Conservation (phyloP, 2,329 filamentous ascomycete species). For the Xylariomycetidae sp. region DNA sequence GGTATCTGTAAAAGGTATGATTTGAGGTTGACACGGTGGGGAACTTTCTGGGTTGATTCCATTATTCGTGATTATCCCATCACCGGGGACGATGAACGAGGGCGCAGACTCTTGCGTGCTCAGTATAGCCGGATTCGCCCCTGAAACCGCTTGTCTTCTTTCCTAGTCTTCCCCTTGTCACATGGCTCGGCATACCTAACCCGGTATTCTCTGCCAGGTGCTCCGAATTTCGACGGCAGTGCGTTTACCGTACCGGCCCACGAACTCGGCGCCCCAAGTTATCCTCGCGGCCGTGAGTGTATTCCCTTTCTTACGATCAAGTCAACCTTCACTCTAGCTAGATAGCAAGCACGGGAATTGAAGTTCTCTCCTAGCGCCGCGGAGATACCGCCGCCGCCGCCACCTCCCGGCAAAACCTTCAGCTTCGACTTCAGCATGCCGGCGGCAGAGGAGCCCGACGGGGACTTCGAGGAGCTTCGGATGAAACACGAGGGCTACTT, state of each 20-base stretch:
- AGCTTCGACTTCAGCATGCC: constrained; percentile 47
- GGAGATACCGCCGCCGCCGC: constrained; percentile 24
- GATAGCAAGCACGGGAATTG: not conserved
- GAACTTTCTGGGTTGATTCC: too few relatives aligned
- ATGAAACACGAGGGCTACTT: constrained; percentile 37
- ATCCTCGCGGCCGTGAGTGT: constrained; percentile 34
- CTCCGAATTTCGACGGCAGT: constrained; percentile 46
- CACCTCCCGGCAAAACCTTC: constrained; percentile 43
- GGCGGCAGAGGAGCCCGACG: constrained; percentile 29
- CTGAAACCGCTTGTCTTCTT: not conserved
- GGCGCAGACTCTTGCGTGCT: not conserved
- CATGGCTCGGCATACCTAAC: constrained; percentile 1
- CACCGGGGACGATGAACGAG: too few relatives aligned
- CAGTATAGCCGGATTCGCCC: constrained; percentile 1
- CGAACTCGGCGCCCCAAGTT: constrained; percentile 42
- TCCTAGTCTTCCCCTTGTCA: not conserved
- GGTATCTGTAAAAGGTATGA: constrained; percentile 46
- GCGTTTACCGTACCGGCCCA: constrained; percentile 43
- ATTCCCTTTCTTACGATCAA: not conserved
- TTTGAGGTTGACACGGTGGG: too few relatives aligned
- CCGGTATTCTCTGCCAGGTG: constrained; percentile 32
- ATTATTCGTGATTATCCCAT: too few relatives aligned
- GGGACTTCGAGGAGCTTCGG: constrained; percentile 36
- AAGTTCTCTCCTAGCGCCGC: constrained; percentile 10
- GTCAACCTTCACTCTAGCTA: constrained; percentile 2